Evolutionary conservation across 148 eudicot genomes (phyloP), one percentile per base, ranked within the genome.

Genomic region (Mesembryanthemum crystallinum): DNA sequence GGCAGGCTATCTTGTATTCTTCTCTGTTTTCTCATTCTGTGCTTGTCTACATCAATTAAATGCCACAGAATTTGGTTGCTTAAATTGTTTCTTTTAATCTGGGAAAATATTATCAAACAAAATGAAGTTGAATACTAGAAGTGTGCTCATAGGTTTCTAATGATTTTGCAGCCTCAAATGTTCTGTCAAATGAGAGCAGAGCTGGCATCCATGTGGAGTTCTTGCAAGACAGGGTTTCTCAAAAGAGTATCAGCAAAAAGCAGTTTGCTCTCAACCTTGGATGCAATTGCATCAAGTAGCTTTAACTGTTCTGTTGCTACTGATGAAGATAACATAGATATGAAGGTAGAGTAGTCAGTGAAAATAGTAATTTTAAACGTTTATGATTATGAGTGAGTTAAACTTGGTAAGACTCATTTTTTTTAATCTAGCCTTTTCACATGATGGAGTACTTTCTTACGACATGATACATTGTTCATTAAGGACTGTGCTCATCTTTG

Each of bases 151-250:
- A 27, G 29, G 59, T 43, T 61, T 23, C n/a, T 61, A 43, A 18
- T 51, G 4, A 63, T 64, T 75, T 73, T 89, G 85, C 93, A 94
- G 98, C 98, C 98, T 82, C 87, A 86, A 30, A 39, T 88, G 77
- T 94, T 94, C 76, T 75, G 85, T 62, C 90, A 85, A 63, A 81
- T 94, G 91, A 85, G 91, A 80, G 89, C 97, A 69, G 91, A 89
- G 73, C 84, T 94, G 71, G 94, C 94, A 59, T 88, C 90, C 77
- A 91, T 88, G 97, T 94, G 98, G 98, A 94, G 88, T 75, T 84
- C 89, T 59, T 77, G 77, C 82, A 88, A 80, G 80, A 45, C 64
- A 27, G 84, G 88, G 52, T 88, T 85, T 78, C 71, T 77, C 75
- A 85, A 92, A 85, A 87, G 89, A 83, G 55, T 80, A 67, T 77